Evolutionary conservation across 768 basidiomycete genomes (phyloP), one percentile per base, ranked within the genome.

Genomic region (Rhodotorula diobovata): DNA sequence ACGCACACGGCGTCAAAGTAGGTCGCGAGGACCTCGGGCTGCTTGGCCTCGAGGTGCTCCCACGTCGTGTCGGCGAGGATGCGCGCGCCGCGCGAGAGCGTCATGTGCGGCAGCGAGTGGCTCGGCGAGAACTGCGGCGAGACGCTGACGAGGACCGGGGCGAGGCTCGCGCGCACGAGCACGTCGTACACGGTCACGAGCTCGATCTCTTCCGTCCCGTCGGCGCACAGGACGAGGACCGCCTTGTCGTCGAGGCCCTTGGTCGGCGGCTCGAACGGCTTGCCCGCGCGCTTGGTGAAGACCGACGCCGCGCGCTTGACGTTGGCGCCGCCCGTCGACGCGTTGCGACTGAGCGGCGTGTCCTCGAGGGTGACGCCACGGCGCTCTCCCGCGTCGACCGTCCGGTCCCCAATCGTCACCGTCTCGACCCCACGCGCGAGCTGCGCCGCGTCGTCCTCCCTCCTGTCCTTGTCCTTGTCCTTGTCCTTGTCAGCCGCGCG

Each of bases 171-270:
- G 23, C 74, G 74, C 20, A 72, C 68, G 58, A 69, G 61, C 28
- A 72, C 45, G 62, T 75, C 74, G 34, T n/a, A 65, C 18, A 61
- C 62, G 6, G 72, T 70, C 45, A 72, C 30, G 59, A 51, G 41
- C 59, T 72, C 71, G 23, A 75, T 72, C 55, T 75, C 74, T 53
- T 75, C 74, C 7, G 50, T 59, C 0, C 74, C 74, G 50, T 75
- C 74, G 8, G 74, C 74, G 9, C 70, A 63, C 28, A 75, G 56
- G 39, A 75, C 51, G 32, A 75, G 46, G 28, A 72, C 55, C 2
- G 70, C 15, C 61, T 66, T 72, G 53, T 75, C 74, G n/a, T 67
- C 74, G 8, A 59, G 67, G 23, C 9, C 51, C 56, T 72, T 75
- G 11, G 63, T 48, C 9, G 43, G 28, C 25, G 73, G 73, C 12